Base-by-base conservation (phyloP, 495 filamentous ascomycete genomes). In the Aspergillus taichungensis region DNA sequence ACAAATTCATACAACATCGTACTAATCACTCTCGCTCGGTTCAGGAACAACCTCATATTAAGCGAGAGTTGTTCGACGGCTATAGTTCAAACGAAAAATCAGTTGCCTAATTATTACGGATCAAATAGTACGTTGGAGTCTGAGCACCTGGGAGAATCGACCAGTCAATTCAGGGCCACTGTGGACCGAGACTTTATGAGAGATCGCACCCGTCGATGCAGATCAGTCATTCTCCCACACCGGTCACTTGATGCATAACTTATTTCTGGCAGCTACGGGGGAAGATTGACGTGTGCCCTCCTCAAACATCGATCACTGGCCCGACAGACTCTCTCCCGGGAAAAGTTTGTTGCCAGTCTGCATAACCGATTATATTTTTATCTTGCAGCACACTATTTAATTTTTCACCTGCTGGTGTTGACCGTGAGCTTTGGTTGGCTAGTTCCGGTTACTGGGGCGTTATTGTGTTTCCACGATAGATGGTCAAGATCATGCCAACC, bases 111-210 rank as follows among this genome's bases (percentile, higher is more conserved):
- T 24, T 2, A 24, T 24, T 24, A 24, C 18, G 18, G 18, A 24
- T 24, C 18, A 24, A 24, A 32, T 35, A 13, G 27, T 29, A 36
- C 34, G 13, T 3, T 28, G 34, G 13, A 13, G 33, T 36, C 50
- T 35, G 47, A 53, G 47, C 45, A 34, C 50, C 33, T 45, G 34
- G 41, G 48, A 34, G 13, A 50, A 48, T 49, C 39, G 50, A 53
- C 41, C 13, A 31, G 44, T 53, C 47, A n/a, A 51, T 30, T 31
- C 9, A 36, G 30, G 13, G 3, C 31, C 42, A 11, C 30, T 45
- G 36, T 43, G 40, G 43, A 30, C 34, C 43, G 40, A 46, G 40
- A 38, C 13, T 47, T 34, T 47, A 47, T 42, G 44, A 47, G 37
- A 38, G 11, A 42, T 47, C 49, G 34, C 37, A 52, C 44, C 34